Base-by-base conservation (phyloP, 352 stramenopile genomes). In the Thraustochytrium sp. region DNA sequence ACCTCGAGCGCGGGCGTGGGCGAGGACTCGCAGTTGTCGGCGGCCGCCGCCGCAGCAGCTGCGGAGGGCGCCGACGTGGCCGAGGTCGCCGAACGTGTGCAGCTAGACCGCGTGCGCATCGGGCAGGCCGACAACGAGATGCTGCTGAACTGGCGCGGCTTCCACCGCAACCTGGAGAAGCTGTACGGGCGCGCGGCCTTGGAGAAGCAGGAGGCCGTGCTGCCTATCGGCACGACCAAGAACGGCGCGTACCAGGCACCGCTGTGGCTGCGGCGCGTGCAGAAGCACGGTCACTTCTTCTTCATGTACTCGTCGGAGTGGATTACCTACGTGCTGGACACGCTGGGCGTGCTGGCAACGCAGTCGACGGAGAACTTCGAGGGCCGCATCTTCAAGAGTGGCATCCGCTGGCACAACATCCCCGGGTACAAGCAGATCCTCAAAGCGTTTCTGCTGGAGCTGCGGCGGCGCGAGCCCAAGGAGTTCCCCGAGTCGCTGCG, bases 221-320 rank as follows among this genome's bases (percentile, higher is more conserved):
- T 80, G 46, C 68, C 68, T 0, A 80, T 80, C 44, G 68, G 68
- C 11, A 63, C 68, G 16, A 80, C 48, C 3, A 80, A 80, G 34
- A 34, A 72, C 51, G 68, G 68, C 9, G 38, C 16, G 9, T 80
- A 55, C 49, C 48, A 65, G 37, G 44, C 68, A n/a, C 68, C 68
- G 51, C 23, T 80, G 23, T 80, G 68, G 68, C 68, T 80, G 11
- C 68, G 68, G 13, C 68, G 68, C 37, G 53, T 80, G 48, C 68
- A 80, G 76, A 80, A 80, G 68, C 68, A 80, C 38, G 68, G 68
- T 11, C 68, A 80, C 44, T 80, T 80, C 29, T 80, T 80, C 68
- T 80, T 80, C 34, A 46, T 80, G 44, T 49, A 55, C 9, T 46
- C 68, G 23, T 48, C 31, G 5, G 68, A 80, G 51, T 80, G 68